Evolutionary conservation across 2,329 filamentous ascomycete genomes (phyloP), one percentile per base, ranked within the genome.

Genomic region (Huntiella moniliformis): DNA sequence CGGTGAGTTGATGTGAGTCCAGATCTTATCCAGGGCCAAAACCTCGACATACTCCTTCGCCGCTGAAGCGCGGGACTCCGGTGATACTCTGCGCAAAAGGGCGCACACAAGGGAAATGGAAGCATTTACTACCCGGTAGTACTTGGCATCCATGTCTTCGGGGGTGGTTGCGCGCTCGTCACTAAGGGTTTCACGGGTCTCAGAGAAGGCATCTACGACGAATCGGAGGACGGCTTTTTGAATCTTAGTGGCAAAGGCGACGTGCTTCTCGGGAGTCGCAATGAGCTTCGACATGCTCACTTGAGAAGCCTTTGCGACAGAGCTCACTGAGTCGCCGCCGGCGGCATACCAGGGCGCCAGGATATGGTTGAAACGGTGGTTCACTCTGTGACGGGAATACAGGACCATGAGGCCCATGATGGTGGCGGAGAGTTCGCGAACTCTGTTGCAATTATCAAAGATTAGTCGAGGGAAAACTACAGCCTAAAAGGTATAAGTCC

Each of bases 301-400:
- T 49, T 73, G 70, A 2, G 87, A 86, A n/a, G 83, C 76, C 48
- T 77, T 75, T 5, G 81, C 70, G 11, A 86, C 85, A 13, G 70
- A 70, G 46, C 77, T 76, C 57, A 98, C 88, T 53, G 74, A 80
- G 59, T 98, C 91, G 57, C 86, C 93, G 1, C 81, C 73, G 1
- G 88, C 91, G 5, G 83, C 82, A 10, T 96, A 70, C 91, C 92
- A 98, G n/a, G 84, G 71, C 7, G 82, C 86, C 39, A 92, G 77
- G 33, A 92, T 68, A 50, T 73, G 77, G 10, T 84, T 77, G 51
- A 98, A 69, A 54, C 80, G 71, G 52, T 74, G 82, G 51, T 84
- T 85, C 63, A 94, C 83, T 51, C 86, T 76, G 66, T 91, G 93
- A 42, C 85, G 81, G 4, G 71, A 69, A 3, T 72, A 73, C 52